Evolutionary conservation across 441 rosid species (phyloP).

Genomic region (Raphanus hybrid): DNA sequence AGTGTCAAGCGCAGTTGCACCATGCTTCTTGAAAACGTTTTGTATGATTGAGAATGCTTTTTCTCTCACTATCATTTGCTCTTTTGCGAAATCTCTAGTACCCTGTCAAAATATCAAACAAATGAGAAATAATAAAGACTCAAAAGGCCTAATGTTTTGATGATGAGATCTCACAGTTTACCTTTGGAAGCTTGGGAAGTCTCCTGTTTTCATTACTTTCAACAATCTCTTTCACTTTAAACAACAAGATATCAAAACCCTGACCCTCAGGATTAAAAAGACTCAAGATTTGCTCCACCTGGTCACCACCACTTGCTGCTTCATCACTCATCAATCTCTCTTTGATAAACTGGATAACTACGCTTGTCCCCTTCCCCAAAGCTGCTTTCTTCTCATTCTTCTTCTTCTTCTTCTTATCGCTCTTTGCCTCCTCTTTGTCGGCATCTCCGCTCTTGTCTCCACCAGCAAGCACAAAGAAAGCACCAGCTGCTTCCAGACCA

Average conservation of each 20-base stretch:
- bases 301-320: slow-evolving; percentile 43
- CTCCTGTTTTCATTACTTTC: slow-evolving; percentile 94
- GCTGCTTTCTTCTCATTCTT: slow-evolving; percentile 71
- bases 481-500: slow-evolving; percentile 74
- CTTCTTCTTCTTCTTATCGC: slow-evolving; percentile 64
- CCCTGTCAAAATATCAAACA: slow-evolving; percentile 55
- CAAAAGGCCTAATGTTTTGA: background rate
- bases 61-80: slow-evolving; percentile 83
- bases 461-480: slow-evolving; percentile 70
- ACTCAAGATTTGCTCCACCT: slow-evolving; percentile 49
- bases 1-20: slow-evolving; percentile 90
- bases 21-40: slow-evolving; percentile 84
- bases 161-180: slow-evolving; percentile 32
- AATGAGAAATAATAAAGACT: slow-evolving; percentile 17
- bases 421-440: slow-evolving; percentile 45
- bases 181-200: slow-evolving; percentile 96
- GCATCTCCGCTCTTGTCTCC: slow-evolving; percentile 48
- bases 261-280: slow-evolving; percentile 58
- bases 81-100: slow-evolving; percentile 89
- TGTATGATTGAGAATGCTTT: slow-evolving; percentile 79
- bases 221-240: slow-evolving; percentile 70
- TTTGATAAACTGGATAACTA: slow-evolving; percentile 68
- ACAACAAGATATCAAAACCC: slow-evolving; percentile 57
- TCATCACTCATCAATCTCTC: slow-evolving; percentile 54
- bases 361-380: slow-evolving; percentile 78